Percentiles rank a stretch among this genome's conserved stretches.
These are phyloP conservation scores for Dryadomyces quercus-mongolicae DNA, from an alignment of 2,329 filamentous ascomycete species.

Conservation along the genomic window DNA sequence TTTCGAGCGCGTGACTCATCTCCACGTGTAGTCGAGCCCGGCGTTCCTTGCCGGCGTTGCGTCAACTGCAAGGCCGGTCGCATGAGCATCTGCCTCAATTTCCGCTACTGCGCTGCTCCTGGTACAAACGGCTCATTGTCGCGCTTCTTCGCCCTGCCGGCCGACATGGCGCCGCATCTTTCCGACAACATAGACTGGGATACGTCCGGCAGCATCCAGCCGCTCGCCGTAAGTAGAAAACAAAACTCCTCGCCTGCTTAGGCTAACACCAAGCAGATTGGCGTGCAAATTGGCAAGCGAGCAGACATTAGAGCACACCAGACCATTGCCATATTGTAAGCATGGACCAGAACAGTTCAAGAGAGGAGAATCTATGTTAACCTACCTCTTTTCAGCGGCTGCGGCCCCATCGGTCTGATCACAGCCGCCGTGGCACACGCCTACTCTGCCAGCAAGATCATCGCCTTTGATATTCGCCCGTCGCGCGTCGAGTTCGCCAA, in stretches of 20 bases:
- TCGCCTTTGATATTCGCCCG: slow-evolving; percentile 80
- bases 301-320: slow-evolving; percentile 60
- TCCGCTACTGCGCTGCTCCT: slow-evolving; percentile 85
- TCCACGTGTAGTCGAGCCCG: slow-evolving; percentile 54
- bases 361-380: neutral
- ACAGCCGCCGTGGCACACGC: slow-evolving; percentile 76
- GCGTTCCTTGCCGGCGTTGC: slow-evolving; percentile 73
- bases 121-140: slow-evolving; percentile 81
- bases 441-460: slow-evolving; percentile 69
- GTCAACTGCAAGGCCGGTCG: slow-evolving; percentile 63
- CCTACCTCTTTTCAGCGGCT: slow-evolving; percentile 34
- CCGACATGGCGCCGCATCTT: slow-evolving; percentile 88
- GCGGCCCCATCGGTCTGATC: slow-evolving; percentile 75
- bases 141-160: slow-evolving; percentile 69
- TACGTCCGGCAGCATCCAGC: slow-evolving; percentile 84
- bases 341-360: neutral
- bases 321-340: slow-evolving; percentile 60
- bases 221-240: slow-evolving; percentile 38
- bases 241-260: neutral
- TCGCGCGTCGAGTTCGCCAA: slow-evolving; percentile 68
- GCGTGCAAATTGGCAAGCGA: slow-evolving; percentile 66
- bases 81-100: slow-evolving; percentile 85
- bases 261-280: slow-evolving; percentile 27
- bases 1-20: neutral
- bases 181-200: slow-evolving; percentile 64